A percentile compares a stretch with the other conserved stretches of the same genome.
Conservation (phyloP, 345 rosid genomes). For the Raphanus raphanistrum region DNA sequence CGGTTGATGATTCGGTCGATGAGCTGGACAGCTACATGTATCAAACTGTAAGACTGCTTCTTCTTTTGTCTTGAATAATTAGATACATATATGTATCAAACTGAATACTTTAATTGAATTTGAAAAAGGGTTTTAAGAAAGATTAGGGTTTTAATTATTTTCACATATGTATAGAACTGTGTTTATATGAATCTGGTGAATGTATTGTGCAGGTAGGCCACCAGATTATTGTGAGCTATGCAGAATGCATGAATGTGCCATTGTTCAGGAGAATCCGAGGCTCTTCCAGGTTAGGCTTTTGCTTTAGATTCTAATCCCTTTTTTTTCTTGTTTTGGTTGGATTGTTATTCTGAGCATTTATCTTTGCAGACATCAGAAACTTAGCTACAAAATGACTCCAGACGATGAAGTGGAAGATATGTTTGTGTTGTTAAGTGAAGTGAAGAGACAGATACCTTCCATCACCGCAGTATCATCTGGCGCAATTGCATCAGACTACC, state of each 20-base stretch:
- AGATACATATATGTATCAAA: conserved; percentile 5
- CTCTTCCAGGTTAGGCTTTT: conserved; percentile 65
- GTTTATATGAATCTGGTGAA: background rate
- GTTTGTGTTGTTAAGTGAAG: conserved; percentile 77
- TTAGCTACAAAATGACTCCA: conserved; percentile 62
- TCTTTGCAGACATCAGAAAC: conserved; percentile 61
- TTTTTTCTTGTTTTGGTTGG: background rate
- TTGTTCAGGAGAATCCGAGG: conserved; percentile 82
- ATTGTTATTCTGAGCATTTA: background rate
- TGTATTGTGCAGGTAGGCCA: conserved; percentile 72
- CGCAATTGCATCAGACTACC: conserved; percentile 97
- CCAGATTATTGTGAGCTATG: conserved; percentile 81
- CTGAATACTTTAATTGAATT: background rate
- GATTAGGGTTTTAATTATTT: background rate
- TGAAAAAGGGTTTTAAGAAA: background rate
- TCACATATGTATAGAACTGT: background rate
- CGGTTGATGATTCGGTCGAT: conserved; percentile 79
- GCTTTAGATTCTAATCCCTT: conserved; percentile 5
- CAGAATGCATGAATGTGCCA: conserved; percentile 90
- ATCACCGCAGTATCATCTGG: conserved; percentile 85
- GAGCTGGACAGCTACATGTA: conserved; percentile 97
- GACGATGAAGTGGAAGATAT: conserved; percentile 97
- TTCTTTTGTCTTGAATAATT: background rate
- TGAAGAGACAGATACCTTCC: conserved; percentile 81
- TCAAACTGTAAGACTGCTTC: conserved; percentile 58